phyloP scores from a whole-genome alignment of 768 basidiomycete genomes.

The Pleurotus eryngii region DNA sequence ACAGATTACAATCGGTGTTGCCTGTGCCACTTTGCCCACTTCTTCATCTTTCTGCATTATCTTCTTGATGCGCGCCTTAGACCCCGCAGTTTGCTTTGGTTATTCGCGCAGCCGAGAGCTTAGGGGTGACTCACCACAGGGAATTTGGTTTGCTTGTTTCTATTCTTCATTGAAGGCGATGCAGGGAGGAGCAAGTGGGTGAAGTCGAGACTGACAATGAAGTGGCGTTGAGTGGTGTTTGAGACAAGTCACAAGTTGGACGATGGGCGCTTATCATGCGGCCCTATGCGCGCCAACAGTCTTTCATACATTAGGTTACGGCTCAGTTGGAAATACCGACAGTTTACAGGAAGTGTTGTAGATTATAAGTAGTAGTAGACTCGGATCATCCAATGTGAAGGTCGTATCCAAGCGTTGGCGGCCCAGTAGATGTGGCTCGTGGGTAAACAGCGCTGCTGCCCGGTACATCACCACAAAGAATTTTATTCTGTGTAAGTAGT shows the following conservation, averaged over 20 bases:
- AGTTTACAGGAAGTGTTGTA: neutral
- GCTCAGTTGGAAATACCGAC: neutral
- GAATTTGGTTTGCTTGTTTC: constrained; percentile 89
- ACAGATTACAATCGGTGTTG: constrained; percentile 97
- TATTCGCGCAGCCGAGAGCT: neutral
- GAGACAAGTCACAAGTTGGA: neutral
- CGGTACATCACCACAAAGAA: no score
- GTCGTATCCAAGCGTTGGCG: no score
- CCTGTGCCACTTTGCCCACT: constrained; percentile 96
- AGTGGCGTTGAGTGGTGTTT: no score
- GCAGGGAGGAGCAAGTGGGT: neutral
- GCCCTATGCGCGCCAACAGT: neutral
- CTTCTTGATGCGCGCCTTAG: constrained; percentile 94
- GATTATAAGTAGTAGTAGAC: no score
- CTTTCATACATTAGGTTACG: neutral
- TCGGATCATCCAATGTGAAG: no score
- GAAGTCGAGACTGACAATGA: no score
- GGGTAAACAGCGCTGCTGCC: no score
- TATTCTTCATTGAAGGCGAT: constrained; percentile 68
- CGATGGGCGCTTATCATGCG: neutral
- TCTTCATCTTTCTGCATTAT: constrained; percentile 99
- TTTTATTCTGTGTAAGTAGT: no score
- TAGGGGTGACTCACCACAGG: constrained; percentile 64
- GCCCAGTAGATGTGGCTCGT: no score
- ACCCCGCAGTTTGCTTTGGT: neutral